phyloP scores from a whole-genome alignment of 179 eudicot genomes.

The Beta lomatogona region DNA sequence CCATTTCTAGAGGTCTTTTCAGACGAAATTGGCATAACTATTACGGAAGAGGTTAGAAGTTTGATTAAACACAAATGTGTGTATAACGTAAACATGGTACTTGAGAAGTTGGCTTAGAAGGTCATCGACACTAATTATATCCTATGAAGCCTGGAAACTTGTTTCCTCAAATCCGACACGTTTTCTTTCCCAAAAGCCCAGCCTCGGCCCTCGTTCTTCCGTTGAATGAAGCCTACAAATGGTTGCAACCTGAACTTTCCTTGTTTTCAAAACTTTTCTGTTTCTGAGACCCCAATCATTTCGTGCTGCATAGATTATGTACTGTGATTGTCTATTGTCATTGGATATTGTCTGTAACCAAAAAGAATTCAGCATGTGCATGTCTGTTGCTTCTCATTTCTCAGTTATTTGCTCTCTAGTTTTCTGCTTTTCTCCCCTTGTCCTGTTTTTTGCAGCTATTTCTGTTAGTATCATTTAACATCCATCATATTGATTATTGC shows the following conservation, averaged over 20 bases:
- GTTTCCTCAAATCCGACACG: too few species aligned
- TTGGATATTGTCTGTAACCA: background rate
- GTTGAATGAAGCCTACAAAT: too few species aligned
- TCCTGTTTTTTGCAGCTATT: background rate
- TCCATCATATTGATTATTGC: too few species aligned
- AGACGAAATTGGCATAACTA: background rate
- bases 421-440: background rate
- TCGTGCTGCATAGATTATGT: background rate
- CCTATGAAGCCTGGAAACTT: too few species aligned
- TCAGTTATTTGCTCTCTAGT: background rate
- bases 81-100: background rate
- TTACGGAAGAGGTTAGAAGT: background rate
- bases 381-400: background rate
- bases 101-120: background rate
- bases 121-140: background rate
- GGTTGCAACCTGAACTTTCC: too few species aligned
- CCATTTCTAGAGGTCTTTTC: background rate
- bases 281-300: too few species aligned
- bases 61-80: background rate
- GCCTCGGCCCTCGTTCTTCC: too few species aligned
- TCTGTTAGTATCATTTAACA: too few species aligned
- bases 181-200: too few species aligned
- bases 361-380: background rate
- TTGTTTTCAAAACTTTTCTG: too few species aligned
- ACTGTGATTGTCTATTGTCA: background rate